Conservation (phyloP, 1,284 basidiomycete species). For the Cutaneotrichosporon sp. region DNA sequence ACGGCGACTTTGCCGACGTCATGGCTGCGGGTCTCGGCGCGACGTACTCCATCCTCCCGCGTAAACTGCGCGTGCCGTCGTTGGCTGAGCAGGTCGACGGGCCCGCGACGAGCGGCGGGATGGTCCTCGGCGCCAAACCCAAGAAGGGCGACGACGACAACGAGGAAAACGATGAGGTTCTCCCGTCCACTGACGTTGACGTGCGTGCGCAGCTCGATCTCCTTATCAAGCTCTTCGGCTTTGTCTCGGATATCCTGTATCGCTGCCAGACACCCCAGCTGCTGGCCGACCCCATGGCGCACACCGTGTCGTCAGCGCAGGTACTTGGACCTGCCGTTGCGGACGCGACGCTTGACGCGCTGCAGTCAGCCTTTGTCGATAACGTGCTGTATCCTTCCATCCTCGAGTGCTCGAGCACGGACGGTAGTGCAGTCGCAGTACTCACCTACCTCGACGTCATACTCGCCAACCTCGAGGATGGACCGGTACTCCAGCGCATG, state of each 20-base stretch:
- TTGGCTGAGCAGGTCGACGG: slow-evolving; percentile 56
- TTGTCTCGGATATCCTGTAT: slow-evolving; percentile 73
- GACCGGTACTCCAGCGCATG: slow-evolving; percentile 41
- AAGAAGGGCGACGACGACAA: slow-evolving; percentile 36
- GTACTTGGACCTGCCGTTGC: slow-evolving; percentile 69
- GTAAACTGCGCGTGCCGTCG: slow-evolving; percentile 58
- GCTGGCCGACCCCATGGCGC: slow-evolving; percentile 18
- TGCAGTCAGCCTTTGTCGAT: slow-evolving; percentile 81
- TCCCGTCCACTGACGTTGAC: slow-evolving; percentile 62
- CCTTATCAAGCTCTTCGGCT: slow-evolving; percentile 83
- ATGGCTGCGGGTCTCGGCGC: slow-evolving; percentile 89
- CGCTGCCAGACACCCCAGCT: slow-evolving; percentile 26
- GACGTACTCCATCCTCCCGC: slow-evolving; percentile 79
- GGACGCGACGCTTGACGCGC: slow-evolving; percentile 71
- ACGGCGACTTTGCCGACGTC: slow-evolving; percentile 94
- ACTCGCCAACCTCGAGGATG: slow-evolving; percentile 67
- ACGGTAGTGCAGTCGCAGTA: slow-evolving; percentile 92
- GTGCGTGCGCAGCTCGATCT: slow-evolving; percentile 77
- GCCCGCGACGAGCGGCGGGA: slow-evolving; percentile 56
- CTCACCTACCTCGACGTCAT: slow-evolving; percentile 94
- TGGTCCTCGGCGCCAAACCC: slow-evolving; percentile 27
- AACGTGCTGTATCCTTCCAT: slow-evolving; percentile 91
- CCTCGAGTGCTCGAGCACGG: slow-evolving; percentile 82
- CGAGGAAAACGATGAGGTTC: slow-evolving; percentile 53
- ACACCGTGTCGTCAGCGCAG: slow-evolving; percentile 19